Conservation (phyloP, 2,329 filamentous ascomycete species). For the Neonectria punicea region DNA sequence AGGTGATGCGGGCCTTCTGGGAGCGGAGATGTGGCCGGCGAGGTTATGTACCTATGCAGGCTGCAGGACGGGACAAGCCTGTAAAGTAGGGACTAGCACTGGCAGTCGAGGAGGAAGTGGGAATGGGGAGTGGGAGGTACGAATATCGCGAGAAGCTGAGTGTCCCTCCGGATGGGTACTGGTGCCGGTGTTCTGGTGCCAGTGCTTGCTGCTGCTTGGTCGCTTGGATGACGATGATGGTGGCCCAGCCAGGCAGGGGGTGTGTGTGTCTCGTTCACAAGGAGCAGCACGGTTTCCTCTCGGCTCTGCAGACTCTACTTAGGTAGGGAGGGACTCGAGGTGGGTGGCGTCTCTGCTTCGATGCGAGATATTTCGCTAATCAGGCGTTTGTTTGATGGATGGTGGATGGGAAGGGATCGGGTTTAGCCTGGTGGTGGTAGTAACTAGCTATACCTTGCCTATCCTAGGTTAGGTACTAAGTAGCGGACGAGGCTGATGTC, state of each 20-base stretch:
- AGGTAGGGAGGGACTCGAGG: background rate
- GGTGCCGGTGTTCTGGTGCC: constrained; percentile 16
- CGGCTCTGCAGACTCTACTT: no score
- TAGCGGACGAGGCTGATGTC: constrained; percentile 29
- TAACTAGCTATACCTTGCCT: no score
- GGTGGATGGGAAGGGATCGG: background rate
- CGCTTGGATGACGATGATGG: constrained; percentile 43
- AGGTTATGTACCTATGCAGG: constrained; percentile 39
- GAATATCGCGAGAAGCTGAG: constrained; percentile 31
- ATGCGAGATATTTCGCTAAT: constrained; percentile 35
- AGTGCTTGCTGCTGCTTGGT: constrained; percentile 14
- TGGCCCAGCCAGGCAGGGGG: background rate
- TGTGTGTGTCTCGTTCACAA: background rate
- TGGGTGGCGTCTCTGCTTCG: constrained; percentile 22
- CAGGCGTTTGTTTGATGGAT: constrained; percentile 28
- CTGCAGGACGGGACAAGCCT: constrained; percentile 30
- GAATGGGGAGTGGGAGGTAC: constrained; percentile 28
- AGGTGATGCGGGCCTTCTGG: constrained; percentile 35
- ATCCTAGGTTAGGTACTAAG: no score
- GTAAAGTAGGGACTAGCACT: background rate
- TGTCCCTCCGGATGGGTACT: constrained; percentile 31
- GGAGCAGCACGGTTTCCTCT: no score
- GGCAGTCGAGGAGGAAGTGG: background rate
- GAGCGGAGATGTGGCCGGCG: constrained; percentile 39
- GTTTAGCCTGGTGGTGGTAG: background rate